Percentiles rank a stretch among this genome's conserved stretches.
Conservation (phyloP, 1,139 yeast species). For the Yamadazyma sp. region DNA sequence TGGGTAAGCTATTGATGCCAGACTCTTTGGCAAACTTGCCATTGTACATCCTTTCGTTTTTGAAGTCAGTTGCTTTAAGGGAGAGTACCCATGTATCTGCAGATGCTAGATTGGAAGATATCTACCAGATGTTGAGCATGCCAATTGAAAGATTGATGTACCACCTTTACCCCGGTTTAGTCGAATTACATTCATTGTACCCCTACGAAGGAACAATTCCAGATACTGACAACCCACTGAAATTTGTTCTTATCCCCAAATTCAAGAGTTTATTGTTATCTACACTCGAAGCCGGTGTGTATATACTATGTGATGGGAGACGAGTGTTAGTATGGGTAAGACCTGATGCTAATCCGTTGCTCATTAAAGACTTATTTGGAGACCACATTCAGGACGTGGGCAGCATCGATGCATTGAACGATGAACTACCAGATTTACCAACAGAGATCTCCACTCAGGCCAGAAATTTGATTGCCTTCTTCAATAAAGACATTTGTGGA, state of each 20-base stretch:
- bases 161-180: conserved; percentile 77
- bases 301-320: conserved; percentile 71
- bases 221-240: conserved; percentile 38
- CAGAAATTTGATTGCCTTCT: conserved; percentile 54
- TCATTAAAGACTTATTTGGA: conserved; percentile 78
- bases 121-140: conserved; percentile 52
- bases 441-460: conserved; percentile 73
- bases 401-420: conserved; percentile 50
- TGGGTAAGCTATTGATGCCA: conserved; percentile 77
- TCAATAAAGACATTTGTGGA: conserved; percentile 45
- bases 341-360: conserved; percentile 62
- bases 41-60: conserved; percentile 63
- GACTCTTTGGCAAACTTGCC: conserved; percentile 76
- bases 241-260: conserved; percentile 52
- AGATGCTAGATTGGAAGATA: conserved; percentile 62
- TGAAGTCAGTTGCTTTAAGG: conserved; percentile 66
- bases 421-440: conserved; percentile 68
- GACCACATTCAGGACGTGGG: conserved; percentile 39
- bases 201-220: conserved; percentile 53
- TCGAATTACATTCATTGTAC: conserved; percentile 67
- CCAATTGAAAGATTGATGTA: conserved; percentile 61
- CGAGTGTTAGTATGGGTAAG: conserved; percentile 68
- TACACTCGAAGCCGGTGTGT: conserved; percentile 71
- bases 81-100: conserved; percentile 44
- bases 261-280: conserved; percentile 46